Percentiles rank a stretch among this genome's conserved stretches.
Evolutionary conservation across 805 yeast genomes (phyloP).

Genomic region (Metschnikowia koreensis): DNA sequence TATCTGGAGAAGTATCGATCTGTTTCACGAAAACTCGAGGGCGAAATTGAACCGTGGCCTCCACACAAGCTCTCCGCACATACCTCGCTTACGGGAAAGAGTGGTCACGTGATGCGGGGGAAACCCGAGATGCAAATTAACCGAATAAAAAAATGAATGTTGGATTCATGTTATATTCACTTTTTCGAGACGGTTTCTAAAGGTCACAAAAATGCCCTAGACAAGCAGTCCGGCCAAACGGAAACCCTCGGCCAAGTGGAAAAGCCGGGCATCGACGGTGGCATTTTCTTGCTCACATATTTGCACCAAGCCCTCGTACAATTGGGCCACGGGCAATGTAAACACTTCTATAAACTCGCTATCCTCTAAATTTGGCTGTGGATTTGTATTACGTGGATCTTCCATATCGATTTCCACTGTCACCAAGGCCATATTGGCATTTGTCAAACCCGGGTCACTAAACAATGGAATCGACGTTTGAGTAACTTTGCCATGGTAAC

Average conservation of each 20-base stretch:
- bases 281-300: constrained; percentile 62
- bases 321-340: constrained; percentile 57
- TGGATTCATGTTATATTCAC: no score
- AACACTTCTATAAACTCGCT: constrained; percentile 92
- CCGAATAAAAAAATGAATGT: no score
- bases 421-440: constrained; percentile 80
- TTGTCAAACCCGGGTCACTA: constrained; percentile 84
- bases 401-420: constrained; percentile 72
- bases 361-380: constrained; percentile 77
- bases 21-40: no score
- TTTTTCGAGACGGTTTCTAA: no score
- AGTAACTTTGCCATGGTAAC: constrained; percentile 69
- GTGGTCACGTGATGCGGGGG: no score
- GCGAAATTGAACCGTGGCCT: no score
- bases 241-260: constrained; percentile 82
- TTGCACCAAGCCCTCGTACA: constrained; percentile 53
- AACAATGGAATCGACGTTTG: constrained; percentile 38
- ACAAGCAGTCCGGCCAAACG: constrained; percentile 42
- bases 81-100: no score
- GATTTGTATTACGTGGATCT: constrained; percentile 63
- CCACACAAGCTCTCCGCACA: no score
- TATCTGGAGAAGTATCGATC: no score
- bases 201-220: not conserved
- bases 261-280: constrained; percentile 81
- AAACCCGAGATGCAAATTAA: no score